phyloP scores from a whole-genome alignment of 306 rosid genomes.

The Rubus parviflorus region DNA sequence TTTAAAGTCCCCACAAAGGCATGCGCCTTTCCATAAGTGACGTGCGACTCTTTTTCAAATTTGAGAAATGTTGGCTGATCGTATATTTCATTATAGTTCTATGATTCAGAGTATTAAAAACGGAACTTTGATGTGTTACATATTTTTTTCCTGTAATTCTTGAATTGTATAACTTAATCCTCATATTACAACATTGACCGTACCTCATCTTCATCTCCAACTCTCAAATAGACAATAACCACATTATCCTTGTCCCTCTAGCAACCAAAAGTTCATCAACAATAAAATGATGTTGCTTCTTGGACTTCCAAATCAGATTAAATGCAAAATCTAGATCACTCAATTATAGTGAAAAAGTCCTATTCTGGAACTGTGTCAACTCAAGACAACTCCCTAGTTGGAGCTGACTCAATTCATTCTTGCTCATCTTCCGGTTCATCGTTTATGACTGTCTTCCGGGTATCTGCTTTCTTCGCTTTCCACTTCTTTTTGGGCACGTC shows the following conservation, averaged over 20 bases:
- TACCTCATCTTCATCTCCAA: neutral
- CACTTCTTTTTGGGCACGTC: neutral
- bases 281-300: neutral
- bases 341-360: neutral
- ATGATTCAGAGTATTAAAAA: too few relatives aligned
- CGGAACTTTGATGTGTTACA: neutral
- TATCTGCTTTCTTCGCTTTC: neutral
- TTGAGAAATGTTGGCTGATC: too few relatives aligned
- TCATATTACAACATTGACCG: constrained; percentile 1
- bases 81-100: too few relatives aligned
- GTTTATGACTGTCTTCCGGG: neutral
- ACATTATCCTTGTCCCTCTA: neutral
- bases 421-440: constrained; percentile 5
- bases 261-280: neutral
- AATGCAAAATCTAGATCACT: constrained; percentile 1
- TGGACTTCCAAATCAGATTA: neutral
- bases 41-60: too few relatives aligned
- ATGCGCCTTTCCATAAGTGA: neutral
- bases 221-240: neutral
- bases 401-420: neutral
- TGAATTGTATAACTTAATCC: neutral
- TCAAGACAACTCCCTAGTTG: neutral
- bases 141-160: neutral
- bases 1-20: neutral
- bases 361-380: neutral